These are phyloP conservation scores for Exophiala oligosperma DNA, from an alignment of 2,329 filamentous ascomycete species.

Conservation along the genomic window DNA sequence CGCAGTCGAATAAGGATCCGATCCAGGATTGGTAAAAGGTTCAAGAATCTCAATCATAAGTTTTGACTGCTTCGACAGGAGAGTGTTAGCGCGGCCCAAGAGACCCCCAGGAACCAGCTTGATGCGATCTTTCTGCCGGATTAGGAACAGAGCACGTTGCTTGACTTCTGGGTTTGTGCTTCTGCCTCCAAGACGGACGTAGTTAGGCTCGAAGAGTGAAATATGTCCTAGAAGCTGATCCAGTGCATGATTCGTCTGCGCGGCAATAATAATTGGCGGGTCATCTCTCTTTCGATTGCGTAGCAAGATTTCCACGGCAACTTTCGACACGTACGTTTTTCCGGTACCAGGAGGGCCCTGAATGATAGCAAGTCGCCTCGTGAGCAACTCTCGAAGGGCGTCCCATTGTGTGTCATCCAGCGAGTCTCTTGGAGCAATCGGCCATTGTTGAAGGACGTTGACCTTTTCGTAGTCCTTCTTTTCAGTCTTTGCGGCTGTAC, in stretches of 20 bases:
- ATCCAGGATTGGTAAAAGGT: conserved; percentile 37
- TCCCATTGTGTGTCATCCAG: conserved; percentile 71
- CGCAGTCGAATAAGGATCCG: conserved; percentile 53
- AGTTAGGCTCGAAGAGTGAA: conserved; percentile 60
- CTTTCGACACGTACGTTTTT: conserved; percentile 80
- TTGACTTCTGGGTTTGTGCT: conserved; percentile 67
- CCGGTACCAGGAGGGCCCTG: conserved; percentile 80
- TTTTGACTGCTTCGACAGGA: conserved; percentile 46
- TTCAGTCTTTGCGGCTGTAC: conserved; percentile 38
- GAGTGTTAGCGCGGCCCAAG: conserved; percentile 39
- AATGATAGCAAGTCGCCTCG: conserved; percentile 70
- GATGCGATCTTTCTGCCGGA: conserved; percentile 45
- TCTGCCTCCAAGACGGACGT: conserved; percentile 68
- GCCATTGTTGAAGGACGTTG: conserved; percentile 58
- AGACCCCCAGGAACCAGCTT: conserved; percentile 42
- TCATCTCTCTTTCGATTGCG: conserved; percentile 57
- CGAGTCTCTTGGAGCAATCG: conserved; percentile 41
- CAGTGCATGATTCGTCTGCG: conserved; percentile 87
- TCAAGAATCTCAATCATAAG: conserved; percentile 44
- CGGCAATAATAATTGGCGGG: conserved; percentile 73
- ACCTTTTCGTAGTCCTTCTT: conserved; percentile 46
- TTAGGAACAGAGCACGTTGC: conserved; percentile 64
- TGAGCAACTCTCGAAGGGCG: conserved; percentile 70
- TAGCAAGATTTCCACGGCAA: conserved; percentile 66
- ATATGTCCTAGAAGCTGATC: conserved; percentile 75